These are phyloP conservation scores for Shiraia sp. DNA, from an alignment of 2,329 filamentous ascomycete species.

Conservation along the genomic window DNA sequence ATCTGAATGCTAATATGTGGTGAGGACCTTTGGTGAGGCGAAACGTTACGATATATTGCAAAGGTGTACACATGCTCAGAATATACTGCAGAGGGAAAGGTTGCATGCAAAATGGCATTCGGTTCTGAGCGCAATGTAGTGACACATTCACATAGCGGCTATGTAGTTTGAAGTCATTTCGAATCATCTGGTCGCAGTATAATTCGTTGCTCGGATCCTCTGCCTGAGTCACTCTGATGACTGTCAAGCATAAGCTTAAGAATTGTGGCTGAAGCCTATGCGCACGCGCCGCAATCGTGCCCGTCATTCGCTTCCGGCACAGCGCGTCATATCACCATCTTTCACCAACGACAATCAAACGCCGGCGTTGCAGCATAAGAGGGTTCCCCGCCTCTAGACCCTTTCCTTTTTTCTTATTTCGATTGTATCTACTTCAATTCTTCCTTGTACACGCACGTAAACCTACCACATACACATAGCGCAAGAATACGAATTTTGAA, in stretches of 20 bases:
- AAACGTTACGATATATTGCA: not conserved
- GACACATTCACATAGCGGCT: too few relatives aligned
- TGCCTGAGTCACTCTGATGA: conserved; percentile 30
- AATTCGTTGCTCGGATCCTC: conserved; percentile 5
- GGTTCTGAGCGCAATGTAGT: too few relatives aligned
- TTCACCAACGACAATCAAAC: conserved; percentile 20
- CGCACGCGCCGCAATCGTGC: conserved; percentile 12
- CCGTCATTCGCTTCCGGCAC: conserved; percentile 32
- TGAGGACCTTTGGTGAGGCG: not conserved
- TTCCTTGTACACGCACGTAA: not conserved
- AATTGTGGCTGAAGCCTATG: conserved; percentile 17
- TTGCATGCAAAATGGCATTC: too few relatives aligned
- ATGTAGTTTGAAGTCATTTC: conserved; percentile 19
- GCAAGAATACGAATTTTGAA: conserved; percentile 7
- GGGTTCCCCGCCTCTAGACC: conserved; percentile 18
- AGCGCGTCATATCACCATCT: conserved; percentile 26
- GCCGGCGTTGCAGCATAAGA: conserved; percentile 15
- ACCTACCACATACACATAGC: conserved; percentile 1
- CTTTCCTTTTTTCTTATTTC: not conserved
- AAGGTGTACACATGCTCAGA: too few relatives aligned
- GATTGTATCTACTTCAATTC: conserved; percentile 1
- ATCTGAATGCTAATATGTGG: conserved; percentile 15
- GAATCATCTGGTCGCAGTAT: conserved; percentile 25
- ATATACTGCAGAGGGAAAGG: too few relatives aligned
- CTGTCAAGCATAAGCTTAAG: conserved; percentile 8